Conservation (phyloP, 345 rosid genomes). For the Hibiscus syriacus region DNA sequence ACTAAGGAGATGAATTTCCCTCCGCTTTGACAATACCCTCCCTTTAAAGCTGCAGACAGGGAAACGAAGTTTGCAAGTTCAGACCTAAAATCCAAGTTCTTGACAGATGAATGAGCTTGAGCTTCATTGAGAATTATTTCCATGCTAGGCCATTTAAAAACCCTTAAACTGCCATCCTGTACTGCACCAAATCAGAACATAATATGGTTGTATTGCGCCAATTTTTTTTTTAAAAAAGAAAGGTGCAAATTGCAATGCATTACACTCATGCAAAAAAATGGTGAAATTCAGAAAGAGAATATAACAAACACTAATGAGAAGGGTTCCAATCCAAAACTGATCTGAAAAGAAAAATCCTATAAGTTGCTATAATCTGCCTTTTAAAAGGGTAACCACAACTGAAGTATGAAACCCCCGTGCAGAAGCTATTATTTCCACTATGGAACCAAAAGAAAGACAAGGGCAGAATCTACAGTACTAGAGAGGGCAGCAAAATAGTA, state of each 20-base stretch:
- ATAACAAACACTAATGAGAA: neutral
- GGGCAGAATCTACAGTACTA: neutral
- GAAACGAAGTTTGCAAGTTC: neutral
- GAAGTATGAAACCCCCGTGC: neutral
- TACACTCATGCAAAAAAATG: conserved; percentile 16
- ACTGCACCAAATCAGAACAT: conserved; percentile 45
- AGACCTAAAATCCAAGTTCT: conserved; percentile 74
- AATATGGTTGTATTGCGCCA: conserved; percentile 16
- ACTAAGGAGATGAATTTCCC: neutral
- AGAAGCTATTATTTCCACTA: neutral
- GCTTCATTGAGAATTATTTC: conserved; percentile 48
- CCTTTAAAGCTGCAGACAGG: neutral
- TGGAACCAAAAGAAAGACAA: neutral
- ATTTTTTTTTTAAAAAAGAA: too few species aligned
- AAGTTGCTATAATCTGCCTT: neutral
- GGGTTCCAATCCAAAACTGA: neutral
- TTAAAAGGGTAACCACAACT: neutral
- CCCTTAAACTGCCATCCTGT: conserved; percentile 85
- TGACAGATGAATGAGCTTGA: conserved; percentile 61
- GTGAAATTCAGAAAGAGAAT: conserved; percentile 1
- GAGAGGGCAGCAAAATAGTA: conserved; percentile 5
- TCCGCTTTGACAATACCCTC: neutral
- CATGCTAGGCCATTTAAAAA: conserved; percentile 94
- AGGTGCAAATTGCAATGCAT: neutral
- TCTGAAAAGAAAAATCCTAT: neutral